These are phyloP conservation scores for Tausonia pullulans DNA, from an alignment of 1,284 basidiomycete species.

Conservation along the genomic window DNA sequence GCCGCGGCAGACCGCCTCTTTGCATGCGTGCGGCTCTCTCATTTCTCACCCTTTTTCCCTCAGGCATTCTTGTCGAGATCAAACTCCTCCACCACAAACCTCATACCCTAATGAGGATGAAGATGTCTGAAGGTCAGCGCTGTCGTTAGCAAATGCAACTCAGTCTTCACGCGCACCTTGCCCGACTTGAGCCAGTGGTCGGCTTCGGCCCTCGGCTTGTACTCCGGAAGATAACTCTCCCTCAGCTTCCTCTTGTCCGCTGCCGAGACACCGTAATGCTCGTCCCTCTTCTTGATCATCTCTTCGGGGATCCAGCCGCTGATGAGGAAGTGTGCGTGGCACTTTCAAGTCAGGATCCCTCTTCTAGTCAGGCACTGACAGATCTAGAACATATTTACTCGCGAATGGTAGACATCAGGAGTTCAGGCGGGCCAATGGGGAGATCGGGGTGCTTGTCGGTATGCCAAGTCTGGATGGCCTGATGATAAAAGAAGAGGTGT, in stretches of 20 bases:
- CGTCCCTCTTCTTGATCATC: background rate
- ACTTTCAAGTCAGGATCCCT: background rate
- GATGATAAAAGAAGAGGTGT: background rate
- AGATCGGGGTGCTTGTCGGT: conserved; percentile 39
- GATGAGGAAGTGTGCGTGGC: background rate
- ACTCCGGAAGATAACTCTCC: background rate
- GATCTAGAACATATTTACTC: background rate
- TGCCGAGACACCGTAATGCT: background rate
- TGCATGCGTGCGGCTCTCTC: too few species aligned
- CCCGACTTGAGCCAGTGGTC: background rate
- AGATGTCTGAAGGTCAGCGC: too few species aligned
- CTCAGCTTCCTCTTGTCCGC: background rate
- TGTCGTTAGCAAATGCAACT: background rate
- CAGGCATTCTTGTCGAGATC: too few species aligned
- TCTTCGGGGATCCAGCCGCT: background rate
- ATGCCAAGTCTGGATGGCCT: conserved; percentile 21
- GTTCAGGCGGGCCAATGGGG: conserved; percentile 42
- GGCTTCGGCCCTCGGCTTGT: background rate
- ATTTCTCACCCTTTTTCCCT: too few species aligned
- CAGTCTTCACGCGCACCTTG: background rate
- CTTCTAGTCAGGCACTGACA: background rate
- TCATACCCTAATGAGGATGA: too few species aligned
- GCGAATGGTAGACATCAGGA: conserved; percentile 40
- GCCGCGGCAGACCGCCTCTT: too few species aligned
- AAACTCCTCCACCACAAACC: too few species aligned